Evolutionary conservation across 2,329 filamentous ascomycete species (phyloP), one percentile per base, ranked within the genome.

Genomic region (Hymenoscyphus infarciens): DNA sequence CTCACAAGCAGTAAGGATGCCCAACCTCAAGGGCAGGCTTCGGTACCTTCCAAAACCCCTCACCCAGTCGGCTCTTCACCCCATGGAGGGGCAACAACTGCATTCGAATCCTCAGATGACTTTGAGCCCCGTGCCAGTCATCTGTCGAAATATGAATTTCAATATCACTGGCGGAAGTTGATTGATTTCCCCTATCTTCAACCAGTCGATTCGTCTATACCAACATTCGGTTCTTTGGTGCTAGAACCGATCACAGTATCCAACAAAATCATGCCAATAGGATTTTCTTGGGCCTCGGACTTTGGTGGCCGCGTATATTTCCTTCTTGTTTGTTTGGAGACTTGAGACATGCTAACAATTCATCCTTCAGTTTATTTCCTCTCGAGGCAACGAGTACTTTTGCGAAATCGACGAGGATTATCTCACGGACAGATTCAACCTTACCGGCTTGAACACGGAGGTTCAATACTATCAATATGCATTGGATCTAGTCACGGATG

Each of bases 371-470:
- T 99, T 99, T 77, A 97, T 98, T 72, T 97, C 94, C 4, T 97
- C 93, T 5, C 87, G 95, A 61, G 95, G 95, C 68, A 98, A 99
- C 78, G 95, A 99, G 76, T 99, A 99, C 79, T 99, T 98, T 74
- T 99, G 95, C 84, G 95, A 99, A 76, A 98, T 99, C 73, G 95
- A 99, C 77, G 95, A 99, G 77, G 95, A 99, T 73, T 99, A 99
- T 77, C 84, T 99, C 56, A 98, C 93, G 59, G 95, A 99, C 77
- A 88, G 95, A 58, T 99, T 99, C 84, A 99, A 99, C 79, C 82
- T 99, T 65, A 99, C 95, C 0, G 95, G 95, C 42, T 85, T 99
- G 58, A 97, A 98, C 78, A 94, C 92, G 39, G 95, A 99, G 76
- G 95, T 99, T 15, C 91, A 97, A 74, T 97, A 98, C 81, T 99